Evolutionary conservation across 345 rosid species (phyloP).

Genomic region (Citrus sp.): DNA sequence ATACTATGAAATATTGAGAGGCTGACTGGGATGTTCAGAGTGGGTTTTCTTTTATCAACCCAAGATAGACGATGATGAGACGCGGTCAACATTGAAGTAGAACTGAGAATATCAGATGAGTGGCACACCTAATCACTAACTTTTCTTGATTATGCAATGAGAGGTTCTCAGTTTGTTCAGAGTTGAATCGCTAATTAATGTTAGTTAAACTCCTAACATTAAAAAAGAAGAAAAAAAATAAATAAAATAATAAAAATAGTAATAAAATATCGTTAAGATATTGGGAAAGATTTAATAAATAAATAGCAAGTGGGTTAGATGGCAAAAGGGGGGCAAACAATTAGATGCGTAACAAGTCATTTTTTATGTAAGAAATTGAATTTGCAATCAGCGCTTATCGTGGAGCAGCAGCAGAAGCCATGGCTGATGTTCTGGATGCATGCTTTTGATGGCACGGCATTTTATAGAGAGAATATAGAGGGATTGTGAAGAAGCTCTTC

Average conservation of each 20-base stretch:
- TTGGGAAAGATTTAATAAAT: no score
- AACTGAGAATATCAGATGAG: neutral
- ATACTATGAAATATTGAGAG: neutral
- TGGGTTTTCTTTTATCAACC: no score
- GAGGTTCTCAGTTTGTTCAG: neutral
- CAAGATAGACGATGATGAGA: neutral
- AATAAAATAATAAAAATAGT: no score
- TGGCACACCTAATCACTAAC: neutral
- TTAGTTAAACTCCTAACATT: neutral
- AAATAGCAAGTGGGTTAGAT: slow-evolving; percentile 12
- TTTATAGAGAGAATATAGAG: neutral
- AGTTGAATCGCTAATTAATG: neutral
- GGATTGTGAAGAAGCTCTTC: slow-evolving; percentile 2
- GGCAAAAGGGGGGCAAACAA: slow-evolving; percentile 8
- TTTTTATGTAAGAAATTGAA: neutral
- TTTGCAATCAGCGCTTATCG: neutral
- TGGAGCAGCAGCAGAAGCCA: slow-evolving; percentile 16
- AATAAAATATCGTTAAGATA: no score
- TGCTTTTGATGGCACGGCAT: slow-evolving; percentile 3
- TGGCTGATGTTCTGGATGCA: slow-evolving; percentile 11
- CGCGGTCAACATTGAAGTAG: neutral
- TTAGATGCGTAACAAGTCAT: slow-evolving; percentile 2
- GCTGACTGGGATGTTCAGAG: neutral
- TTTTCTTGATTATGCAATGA: no score
- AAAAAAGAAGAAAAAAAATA: no score